Evolutionary conservation across 257 asterid genomes (phyloP).

Genomic region (Solanum rostratum): DNA sequence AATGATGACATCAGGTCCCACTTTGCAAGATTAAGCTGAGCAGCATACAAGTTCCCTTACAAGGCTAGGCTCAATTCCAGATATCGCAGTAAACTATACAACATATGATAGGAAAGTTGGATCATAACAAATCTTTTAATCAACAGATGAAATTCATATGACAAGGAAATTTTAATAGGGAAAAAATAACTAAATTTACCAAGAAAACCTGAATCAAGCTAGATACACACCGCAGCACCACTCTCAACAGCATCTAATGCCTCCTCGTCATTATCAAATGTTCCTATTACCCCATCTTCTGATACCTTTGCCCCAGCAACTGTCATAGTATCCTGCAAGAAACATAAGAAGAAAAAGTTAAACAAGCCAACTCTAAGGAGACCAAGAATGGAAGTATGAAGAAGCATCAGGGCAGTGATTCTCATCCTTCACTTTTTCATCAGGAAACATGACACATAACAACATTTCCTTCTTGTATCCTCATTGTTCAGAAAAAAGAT

Average conservation of each 20-base stretch:
- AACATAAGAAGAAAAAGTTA: not conserved
- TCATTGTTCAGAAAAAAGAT: not conserved
- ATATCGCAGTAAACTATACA: not conserved
- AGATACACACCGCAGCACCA: constrained; percentile 51
- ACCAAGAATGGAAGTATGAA: not conserved
- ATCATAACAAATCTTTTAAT: not conserved
- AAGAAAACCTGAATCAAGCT: not conserved
- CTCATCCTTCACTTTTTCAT: not conserved
- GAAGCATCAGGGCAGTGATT: not conserved
- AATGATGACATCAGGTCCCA: not conserved
- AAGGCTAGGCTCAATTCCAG: not conserved
- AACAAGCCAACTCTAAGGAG: not conserved
- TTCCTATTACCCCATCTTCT: constrained; percentile 19
- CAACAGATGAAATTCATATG: not conserved
- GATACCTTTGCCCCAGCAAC: constrained; percentile 18
- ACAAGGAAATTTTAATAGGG: not conserved
- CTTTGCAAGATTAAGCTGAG: not conserved
- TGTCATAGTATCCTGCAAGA: constrained; percentile 36
- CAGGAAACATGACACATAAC: too few species aligned
- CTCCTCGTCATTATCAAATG: constrained; percentile 35
- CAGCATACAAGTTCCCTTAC: not conserved
- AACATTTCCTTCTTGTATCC: not conserved
- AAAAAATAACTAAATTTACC: not conserved
- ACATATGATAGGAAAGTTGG: not conserved
- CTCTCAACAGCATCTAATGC: constrained; percentile 60